Conservation (phyloP, 2,329 filamentous ascomycete species). For the Falciphora oryzae region DNA sequence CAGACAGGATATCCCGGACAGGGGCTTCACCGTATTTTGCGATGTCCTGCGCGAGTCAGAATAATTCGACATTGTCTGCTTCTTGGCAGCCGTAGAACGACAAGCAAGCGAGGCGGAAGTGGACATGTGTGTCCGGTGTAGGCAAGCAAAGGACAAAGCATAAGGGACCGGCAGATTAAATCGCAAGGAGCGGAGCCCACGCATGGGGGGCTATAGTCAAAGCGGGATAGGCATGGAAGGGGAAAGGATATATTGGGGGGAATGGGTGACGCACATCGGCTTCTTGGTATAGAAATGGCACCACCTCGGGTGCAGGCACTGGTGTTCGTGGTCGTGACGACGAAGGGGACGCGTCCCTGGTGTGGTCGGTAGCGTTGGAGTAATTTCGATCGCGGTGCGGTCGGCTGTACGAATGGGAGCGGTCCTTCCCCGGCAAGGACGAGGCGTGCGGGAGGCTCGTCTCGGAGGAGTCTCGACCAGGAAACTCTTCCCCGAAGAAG, state of each 20-base stretch:
- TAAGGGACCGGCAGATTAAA: conserved; percentile 17
- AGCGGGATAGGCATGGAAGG: neutral
- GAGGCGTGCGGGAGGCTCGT: conserved; percentile 51
- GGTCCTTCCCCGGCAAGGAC: conserved; percentile 45
- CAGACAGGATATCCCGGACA: conserved; percentile 62
- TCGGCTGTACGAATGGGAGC: conserved; percentile 57
- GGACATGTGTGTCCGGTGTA: neutral
- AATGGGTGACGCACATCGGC: conserved; percentile 53
- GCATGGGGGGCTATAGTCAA: neutral
- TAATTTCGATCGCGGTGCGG: conserved; percentile 71
- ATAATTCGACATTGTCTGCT: conserved; percentile 10
- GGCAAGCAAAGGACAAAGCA: conserved; percentile 11
- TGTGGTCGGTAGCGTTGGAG: conserved; percentile 69
- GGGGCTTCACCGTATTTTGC: conserved; percentile 72
- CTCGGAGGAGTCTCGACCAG: conserved; percentile 68
- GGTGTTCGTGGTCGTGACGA: conserved; percentile 79
- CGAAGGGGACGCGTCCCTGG: conserved; percentile 67
- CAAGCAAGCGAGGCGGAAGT: neutral
- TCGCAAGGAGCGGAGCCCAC: conserved; percentile 15
- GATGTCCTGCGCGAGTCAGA: conserved; percentile 52
- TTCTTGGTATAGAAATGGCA: conserved; percentile 95
- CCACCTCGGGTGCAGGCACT: conserved; percentile 83
- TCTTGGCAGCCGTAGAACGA: neutral
- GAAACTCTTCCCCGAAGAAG: conserved; percentile 89
- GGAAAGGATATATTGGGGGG: conserved; percentile 9